A percentile compares a stretch with the other conserved stretches of the same genome.
These are phyloP conservation scores for Aciculosporium take DNA, from an alignment of 2,329 filamentous ascomycete genomes.

Conservation along the genomic window DNA sequence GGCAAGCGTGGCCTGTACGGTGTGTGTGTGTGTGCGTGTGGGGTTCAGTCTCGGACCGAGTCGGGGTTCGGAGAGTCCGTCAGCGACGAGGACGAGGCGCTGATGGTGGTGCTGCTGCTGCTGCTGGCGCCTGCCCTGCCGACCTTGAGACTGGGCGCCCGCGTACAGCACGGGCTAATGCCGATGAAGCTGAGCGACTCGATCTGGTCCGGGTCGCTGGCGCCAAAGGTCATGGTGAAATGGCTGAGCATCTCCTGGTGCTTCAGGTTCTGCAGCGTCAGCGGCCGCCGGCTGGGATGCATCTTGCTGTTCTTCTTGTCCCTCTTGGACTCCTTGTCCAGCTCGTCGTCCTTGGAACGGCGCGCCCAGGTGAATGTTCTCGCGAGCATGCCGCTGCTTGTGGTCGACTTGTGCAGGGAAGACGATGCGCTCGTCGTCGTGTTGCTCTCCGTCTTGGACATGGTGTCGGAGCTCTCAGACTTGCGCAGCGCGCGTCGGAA, in stretches of 20 bases:
- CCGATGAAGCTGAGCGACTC: conserved; percentile 20
- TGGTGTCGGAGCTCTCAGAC: conserved; percentile 17
- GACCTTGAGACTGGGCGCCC: conserved; percentile 22
- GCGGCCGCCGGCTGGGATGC: conserved; percentile 31
- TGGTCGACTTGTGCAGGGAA: conserved; percentile 16
- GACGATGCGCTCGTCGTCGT: conserved; percentile 16
- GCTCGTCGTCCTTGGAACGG: conserved; percentile 7
- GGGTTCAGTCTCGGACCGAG: conserved; percentile 8
- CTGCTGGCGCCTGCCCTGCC: conserved; percentile 9
- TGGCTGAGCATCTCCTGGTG: conserved; percentile 32
- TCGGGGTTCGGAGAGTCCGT: conserved; percentile 6
- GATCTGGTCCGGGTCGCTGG: conserved; percentile 19
- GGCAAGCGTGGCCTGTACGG: too few relatives aligned
- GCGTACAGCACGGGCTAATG: conserved; percentile 32
- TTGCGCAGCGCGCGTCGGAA: conserved; percentile 27
- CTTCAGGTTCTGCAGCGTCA: conserved; percentile 30
- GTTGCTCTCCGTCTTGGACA: conserved; percentile 19
- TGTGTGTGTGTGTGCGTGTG: neutral
- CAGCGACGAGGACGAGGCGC: conserved; percentile 4
- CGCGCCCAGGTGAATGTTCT: conserved; percentile 19
- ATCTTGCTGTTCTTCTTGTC: conserved; percentile 15
- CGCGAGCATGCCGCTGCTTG: conserved; percentile 16
- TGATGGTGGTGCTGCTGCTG: too few relatives aligned
- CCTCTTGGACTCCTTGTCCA: conserved; percentile 11
- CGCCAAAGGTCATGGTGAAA: conserved; percentile 33